Evolutionary conservation across 1,284 basidiomycete genomes (phyloP).

Genomic region (Melampsora americana): DNA sequence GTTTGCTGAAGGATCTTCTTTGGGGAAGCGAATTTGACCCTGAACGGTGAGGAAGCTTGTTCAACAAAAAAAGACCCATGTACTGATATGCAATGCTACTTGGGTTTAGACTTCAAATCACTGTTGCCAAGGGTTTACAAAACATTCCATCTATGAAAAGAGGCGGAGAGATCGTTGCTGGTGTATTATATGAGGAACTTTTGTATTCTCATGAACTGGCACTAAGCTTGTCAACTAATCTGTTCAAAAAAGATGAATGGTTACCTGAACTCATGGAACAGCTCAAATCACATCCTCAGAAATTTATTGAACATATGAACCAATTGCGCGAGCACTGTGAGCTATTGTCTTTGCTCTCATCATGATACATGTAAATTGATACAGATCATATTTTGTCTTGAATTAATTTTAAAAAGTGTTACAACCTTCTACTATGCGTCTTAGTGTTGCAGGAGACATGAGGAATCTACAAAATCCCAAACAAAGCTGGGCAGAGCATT

Average conservation of each 20-base stretch:
- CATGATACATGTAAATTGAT: not conserved
- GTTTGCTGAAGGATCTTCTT: slow-evolving; percentile 86
- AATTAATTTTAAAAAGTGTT: slow-evolving; percentile 61
- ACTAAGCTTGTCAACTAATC: slow-evolving; percentile 67
- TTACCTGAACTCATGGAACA: slow-evolving; percentile 71
- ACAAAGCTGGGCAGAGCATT: slow-evolving; percentile 69
- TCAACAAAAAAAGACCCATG: not conserved
- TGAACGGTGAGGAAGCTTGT: slow-evolving; percentile 62
- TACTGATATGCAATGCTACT: slow-evolving; percentile 12
- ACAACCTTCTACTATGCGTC: slow-evolving; percentile 73
- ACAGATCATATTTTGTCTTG: not conserved
- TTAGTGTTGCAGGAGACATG: slow-evolving; percentile 84
- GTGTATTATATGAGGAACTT: slow-evolving; percentile 68
- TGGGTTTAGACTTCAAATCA: slow-evolving; percentile 68
- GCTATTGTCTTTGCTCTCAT: slow-evolving; percentile 52
- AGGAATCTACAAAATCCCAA: slow-evolving; percentile 69
- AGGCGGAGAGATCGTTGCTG: slow-evolving; percentile 75
- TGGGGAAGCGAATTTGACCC: slow-evolving; percentile 75
- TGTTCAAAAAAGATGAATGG: slow-evolving; percentile 74
- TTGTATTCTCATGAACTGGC: slow-evolving; percentile 66
- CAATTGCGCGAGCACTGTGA: slow-evolving; percentile 67
- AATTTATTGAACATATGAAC: slow-evolving; percentile 70
- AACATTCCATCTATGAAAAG: slow-evolving; percentile 90
- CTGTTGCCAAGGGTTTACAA: slow-evolving; percentile 83
- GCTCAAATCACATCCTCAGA: slow-evolving; percentile 70